Conservation (phyloP, 257 asterid species). For the Fraxinus americana region DNA sequence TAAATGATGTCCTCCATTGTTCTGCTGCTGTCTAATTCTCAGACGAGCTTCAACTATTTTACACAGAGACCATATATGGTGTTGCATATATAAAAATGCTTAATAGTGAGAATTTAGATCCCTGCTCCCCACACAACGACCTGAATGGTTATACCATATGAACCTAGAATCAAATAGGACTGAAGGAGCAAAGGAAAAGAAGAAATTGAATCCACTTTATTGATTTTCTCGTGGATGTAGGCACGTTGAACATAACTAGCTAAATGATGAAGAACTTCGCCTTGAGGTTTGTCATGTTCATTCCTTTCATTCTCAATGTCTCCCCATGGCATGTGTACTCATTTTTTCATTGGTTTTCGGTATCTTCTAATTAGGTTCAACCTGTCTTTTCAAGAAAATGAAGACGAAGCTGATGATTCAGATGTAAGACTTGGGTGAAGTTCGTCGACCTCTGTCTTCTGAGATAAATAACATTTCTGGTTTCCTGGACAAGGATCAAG, state of each 20-base stretch:
- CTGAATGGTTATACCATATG: not conserved
- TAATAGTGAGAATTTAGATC: not conserved
- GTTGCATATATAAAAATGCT: not conserved
- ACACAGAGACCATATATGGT: not conserved
- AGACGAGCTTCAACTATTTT: no score
- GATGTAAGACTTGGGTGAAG: conserved; percentile 53
- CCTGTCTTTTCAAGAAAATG: conserved; percentile 59
- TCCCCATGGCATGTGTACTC: not conserved
- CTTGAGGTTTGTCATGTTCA: no score
- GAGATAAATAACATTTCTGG: conserved; percentile 68
- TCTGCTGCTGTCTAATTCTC: no score
- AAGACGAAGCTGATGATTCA: conserved; percentile 48
- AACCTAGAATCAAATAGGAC: not conserved
- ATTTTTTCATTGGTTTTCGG: not conserved
- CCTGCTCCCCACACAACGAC: not conserved
- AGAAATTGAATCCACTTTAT: not conserved
- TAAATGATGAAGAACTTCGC: not conserved
- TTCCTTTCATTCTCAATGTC: no score
- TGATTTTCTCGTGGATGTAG: not conserved
- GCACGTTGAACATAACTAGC: not conserved
- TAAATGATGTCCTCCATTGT: no score
- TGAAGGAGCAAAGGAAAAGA: not conserved
- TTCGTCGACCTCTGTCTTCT: conserved; percentile 65
- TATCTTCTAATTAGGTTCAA: conserved; percentile 54
- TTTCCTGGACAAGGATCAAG: conserved; percentile 83